Evolutionary conservation across 768 basidiomycete species (phyloP), one percentile per base, ranked within the genome.

Genomic region (Trametes maxima): DNA sequence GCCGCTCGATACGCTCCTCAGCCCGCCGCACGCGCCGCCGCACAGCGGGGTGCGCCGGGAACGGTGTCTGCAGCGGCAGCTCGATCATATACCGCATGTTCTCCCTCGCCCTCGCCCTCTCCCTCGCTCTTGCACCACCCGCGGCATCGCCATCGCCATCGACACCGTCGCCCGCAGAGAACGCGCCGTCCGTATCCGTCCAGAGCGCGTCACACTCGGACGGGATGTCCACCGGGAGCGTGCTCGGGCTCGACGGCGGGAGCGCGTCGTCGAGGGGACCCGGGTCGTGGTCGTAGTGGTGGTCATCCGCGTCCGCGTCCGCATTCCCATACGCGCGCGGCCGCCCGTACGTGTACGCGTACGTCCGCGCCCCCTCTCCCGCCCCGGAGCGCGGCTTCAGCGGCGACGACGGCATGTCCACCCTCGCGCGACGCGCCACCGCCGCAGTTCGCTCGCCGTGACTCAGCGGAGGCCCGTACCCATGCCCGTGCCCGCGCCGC

Each of bases 11-110:
- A 24, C 67, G 59, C 22, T 67, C 56, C 46, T 62, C 63, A 14
- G 69, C 68, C 1, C 70, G 65, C 55, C 65, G 63, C n/a, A 73
- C 67, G 49, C 74, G 70, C 46, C 68, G 65, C 22, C 69, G 68
- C 37, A 65, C 67, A 39, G 65, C 57, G 19, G 67, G 67, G 35
- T 69, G 66, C 49, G 70, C 69, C 2, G 73, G 73, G 48, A 57
- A 67, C 44, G 70, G 70, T 42, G 70, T 72, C 53, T 62, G 57
- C 21, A 63, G 60, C 54, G 67, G 69, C 45, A 68, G 52, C 50
- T 57, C 66, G 62, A 66, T 65, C 25, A 65, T 64, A 48, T 62
- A 66, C 33, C 62, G 60, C 45, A 58, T 64, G 24, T 48, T 39
- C 63, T 56, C 59, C 46, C 39, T 48, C 40, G 25, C 37, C 47